phyloP scores from a whole-genome alignment of 192 early-diverging fungal species.

The Mortierella hygrophila region DNA sequence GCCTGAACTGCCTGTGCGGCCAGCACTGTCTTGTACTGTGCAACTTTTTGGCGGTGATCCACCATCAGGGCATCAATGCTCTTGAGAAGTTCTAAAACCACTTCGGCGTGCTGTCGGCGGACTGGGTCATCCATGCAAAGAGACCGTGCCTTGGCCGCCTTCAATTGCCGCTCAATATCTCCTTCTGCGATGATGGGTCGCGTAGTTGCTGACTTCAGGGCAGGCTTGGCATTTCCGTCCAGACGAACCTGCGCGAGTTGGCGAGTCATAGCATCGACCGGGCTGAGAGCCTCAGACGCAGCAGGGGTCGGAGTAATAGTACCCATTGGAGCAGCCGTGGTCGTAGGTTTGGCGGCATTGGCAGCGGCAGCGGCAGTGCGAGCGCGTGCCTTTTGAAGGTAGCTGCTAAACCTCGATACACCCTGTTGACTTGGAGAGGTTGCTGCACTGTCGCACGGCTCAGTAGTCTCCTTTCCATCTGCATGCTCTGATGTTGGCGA shows the following conservation, averaged over 20 bases:
- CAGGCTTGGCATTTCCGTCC: constrained; percentile 10
- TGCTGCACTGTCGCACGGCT: not conserved
- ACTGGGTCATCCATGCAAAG: constrained; percentile 36
- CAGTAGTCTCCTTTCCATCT: constrained; percentile 5
- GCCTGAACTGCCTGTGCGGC: constrained; percentile 7
- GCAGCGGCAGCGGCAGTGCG: constrained; percentile 31
- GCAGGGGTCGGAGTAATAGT: constrained; percentile 2
- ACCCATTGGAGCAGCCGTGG: constrained; percentile 8
- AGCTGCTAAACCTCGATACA: constrained; percentile 16
- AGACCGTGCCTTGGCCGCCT: constrained; percentile 37
- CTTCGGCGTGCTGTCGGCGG: constrained; percentile 46
- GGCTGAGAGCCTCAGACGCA: constrained; percentile 8
- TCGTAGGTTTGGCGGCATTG: not conserved
- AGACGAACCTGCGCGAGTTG: constrained; percentile 30
- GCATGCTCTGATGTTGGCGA: not conserved
- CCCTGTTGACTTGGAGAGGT: not conserved
- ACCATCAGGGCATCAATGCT: constrained; percentile 46
- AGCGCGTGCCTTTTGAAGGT: constrained; percentile 20
- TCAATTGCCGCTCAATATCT: constrained; percentile 26
- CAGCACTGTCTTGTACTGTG: constrained; percentile 13
- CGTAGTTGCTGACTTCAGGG: constrained; percentile 8
- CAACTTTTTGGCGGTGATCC: constrained; percentile 29
- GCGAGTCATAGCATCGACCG: constrained; percentile 45
- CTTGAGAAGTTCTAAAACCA: constrained; percentile 39
- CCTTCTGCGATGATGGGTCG: constrained; percentile 21